Evolutionary conservation across 2,329 filamentous ascomycete genomes (phyloP).

Genomic region (Fusarium nodosum): DNA sequence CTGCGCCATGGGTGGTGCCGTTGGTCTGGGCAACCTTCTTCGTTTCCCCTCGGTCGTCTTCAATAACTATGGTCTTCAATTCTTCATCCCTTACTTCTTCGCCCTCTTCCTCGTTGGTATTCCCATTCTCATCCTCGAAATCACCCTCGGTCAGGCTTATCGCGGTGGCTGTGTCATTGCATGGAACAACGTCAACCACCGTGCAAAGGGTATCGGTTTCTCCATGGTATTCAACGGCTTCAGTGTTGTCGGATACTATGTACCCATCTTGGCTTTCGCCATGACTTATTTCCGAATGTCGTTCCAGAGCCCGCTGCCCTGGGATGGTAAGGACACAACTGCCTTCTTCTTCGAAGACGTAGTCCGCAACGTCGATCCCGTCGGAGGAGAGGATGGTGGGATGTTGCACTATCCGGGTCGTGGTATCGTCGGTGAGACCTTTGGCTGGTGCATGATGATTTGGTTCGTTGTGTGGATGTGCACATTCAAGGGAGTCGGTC

Average conservation of each 20-base stretch:
- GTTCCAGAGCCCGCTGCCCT: slow-evolving; percentile 66
- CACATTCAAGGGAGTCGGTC: slow-evolving; percentile 68
- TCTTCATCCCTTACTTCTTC: slow-evolving; percentile 68
- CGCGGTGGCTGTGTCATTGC: slow-evolving; percentile 65
- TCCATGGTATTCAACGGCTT: slow-evolving; percentile 64
- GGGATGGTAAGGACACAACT: slow-evolving; percentile 52
- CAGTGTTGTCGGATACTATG: slow-evolving; percentile 67
- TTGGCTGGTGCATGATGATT: slow-evolving; percentile 67
- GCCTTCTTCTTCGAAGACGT: slow-evolving; percentile 51
- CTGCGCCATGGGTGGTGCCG: slow-evolving; percentile 61
- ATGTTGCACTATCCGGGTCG: slow-evolving; percentile 56
- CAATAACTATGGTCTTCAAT: slow-evolving; percentile 69
- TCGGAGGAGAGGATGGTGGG: neutral
- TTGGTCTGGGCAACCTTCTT: slow-evolving; percentile 68
- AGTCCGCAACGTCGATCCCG: slow-evolving; percentile 47
- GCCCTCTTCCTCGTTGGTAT: slow-evolving; percentile 62
- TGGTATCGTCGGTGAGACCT: slow-evolving; percentile 64
- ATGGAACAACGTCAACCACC: slow-evolving; percentile 62
- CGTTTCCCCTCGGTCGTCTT: slow-evolving; percentile 68
- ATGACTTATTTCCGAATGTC: slow-evolving; percentile 69
- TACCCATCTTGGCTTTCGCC: slow-evolving; percentile 67
- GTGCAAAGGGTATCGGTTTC: slow-evolving; percentile 65
- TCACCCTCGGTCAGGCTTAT: slow-evolving; percentile 76
- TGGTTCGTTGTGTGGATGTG: slow-evolving; percentile 70
- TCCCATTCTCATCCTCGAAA: slow-evolving; percentile 66